Base-by-base conservation (phyloP, 352 stramenopile genomes). In the Blastocystis sp. region DNA sequence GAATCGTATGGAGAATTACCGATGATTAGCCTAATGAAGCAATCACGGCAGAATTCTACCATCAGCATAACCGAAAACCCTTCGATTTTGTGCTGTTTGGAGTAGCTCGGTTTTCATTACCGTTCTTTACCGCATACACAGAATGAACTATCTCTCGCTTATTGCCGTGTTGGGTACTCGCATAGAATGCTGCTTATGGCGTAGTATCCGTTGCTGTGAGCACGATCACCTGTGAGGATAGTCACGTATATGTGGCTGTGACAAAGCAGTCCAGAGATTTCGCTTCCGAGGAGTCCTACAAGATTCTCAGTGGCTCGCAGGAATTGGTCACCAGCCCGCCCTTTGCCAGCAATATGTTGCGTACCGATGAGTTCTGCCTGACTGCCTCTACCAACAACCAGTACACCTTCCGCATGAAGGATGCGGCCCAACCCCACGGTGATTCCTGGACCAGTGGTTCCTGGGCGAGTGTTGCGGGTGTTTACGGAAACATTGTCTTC, bases 401-500 rank as follows among this genome's bases (percentile, higher is more conserved):
- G 9, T 79, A 61, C 17, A 61, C 69, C 28, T 34, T 79, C 21
- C 38, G 28, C 28, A 61, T 79, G 69, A 61, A 79, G 28, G 69
- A 79, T 60, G 21, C 10, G 14, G 17, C 24, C 24, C n/a, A n/a
- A n/a, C n/a, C n/a, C n/a, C 66, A 81, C 66, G 24, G 9, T 45
- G n/a, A 81, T 81, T 38, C 40, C 21, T 81, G 70, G 70, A 63
- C 10, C 10, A 3, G 10, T 65, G 70, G 70, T 81, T 63, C 70
- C 17, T 81, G 43, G 7, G 66, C 66, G 45, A 21, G 66, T 17
- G 24, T 81, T 9, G 10, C 14, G 0, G 70, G 70, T 45, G 43
- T 81, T 3, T 63, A 42, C 43, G 70, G 43, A 3, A 81, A 81
- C 43, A 7, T 65, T 45, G 42, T 81, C n/a, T 74, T 74, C 34